Evolutionary conservation across 495 filamentous ascomycete species (phyloP).

Genomic region (Hypoxylon crocopeplum): DNA sequence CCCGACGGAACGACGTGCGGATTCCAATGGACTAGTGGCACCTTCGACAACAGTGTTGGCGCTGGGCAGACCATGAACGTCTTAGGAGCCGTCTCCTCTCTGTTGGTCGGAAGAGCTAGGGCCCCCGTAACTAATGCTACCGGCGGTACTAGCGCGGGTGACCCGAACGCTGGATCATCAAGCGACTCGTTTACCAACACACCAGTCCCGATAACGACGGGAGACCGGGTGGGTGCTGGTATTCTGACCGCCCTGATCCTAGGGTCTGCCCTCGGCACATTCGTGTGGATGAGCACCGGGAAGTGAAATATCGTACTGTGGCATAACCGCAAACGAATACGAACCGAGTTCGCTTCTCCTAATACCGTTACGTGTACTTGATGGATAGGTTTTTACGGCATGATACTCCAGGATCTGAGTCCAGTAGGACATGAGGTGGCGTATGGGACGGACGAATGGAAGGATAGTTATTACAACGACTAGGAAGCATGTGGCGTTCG

Average conservation of each 20-base stretch:
- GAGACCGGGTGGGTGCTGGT: slow-evolving; percentile 63
- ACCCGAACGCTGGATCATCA: slow-evolving; percentile 63
- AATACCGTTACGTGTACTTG: not conserved
- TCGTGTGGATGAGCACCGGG: slow-evolving; percentile 43
- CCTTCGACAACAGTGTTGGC: slow-evolving; percentile 58
- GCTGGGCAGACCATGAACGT: slow-evolving; percentile 67
- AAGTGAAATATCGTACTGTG: not conserved
- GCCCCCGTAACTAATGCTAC: slow-evolving; percentile 57
- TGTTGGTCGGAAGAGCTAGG: slow-evolving; percentile 50
- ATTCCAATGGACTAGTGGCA: slow-evolving; percentile 68
- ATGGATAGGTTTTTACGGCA: not conserved
- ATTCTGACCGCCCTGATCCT: slow-evolving; percentile 58
- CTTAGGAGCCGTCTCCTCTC: slow-evolving; percentile 54
- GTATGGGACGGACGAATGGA: slow-evolving; percentile 24
- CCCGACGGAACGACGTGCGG: slow-evolving; percentile 64
- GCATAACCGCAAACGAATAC: not conserved
- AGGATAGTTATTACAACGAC: slow-evolving; percentile 5
- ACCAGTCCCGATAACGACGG: slow-evolving; percentile 51
- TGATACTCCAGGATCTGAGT: not conserved
- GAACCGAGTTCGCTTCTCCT: not conserved
- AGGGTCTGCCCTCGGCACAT: slow-evolving; percentile 27
- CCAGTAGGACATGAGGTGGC: slow-evolving; percentile 17
- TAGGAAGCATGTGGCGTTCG: slow-evolving; percentile 21
- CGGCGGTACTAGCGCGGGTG: slow-evolving; percentile 66
- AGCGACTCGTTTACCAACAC: slow-evolving; percentile 29